Evolutionary conservation across 1,284 basidiomycete species (phyloP), one percentile per base, ranked within the genome.

Genomic region (Tetrapyrgos nigripes): DNA sequence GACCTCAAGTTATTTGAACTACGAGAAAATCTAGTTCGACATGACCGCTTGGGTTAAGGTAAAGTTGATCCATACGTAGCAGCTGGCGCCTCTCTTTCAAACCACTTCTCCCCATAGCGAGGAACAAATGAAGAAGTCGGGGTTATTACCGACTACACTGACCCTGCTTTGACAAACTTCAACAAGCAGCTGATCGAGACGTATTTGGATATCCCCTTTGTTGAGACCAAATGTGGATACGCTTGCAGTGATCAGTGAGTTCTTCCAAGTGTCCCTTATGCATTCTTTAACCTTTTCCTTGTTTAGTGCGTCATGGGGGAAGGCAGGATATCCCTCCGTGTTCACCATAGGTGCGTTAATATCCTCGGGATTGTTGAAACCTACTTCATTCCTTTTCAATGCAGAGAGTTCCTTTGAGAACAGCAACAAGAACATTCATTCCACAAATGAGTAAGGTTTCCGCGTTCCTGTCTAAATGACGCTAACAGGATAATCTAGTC

Each of bases 41-140:
- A 96, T 97, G 93, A 95, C 93, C 45, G 97, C 96, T 58, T 99
- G 94, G 89, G 93, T 99, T 67, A 97, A 97, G 75, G 80, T 82
- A 64, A 31, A 65, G n/a, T n/a, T n/a, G n/a, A n/a, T n/a, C n/a
- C n/a, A n/a, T 55, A 55, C 51, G 24, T 37, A n/a, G 19, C 11
- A 4, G 27, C 19, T 40, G 17, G 14, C 9, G 5, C 23, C n/a
- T 46, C 27, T 23, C 35, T 26, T 26, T 57, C 53, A 40, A 57
- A 53, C 46, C 64, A 51, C 17, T 47, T 27, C n/a, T 43, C 58
- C 59, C 57, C 57, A 29, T 62, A 83, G 85, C 75, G 79, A 63
- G 96, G 95, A 46, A 94, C 93, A 21, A 76, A 80, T 61, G 94
- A 97, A 77, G 87, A 89, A 76, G 89, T 97, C 31, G 59, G 59